phyloP scores from a whole-genome alignment of 225 moss, liverwort and hornwort genomes.

The Anthoceros angustus region DNA sequence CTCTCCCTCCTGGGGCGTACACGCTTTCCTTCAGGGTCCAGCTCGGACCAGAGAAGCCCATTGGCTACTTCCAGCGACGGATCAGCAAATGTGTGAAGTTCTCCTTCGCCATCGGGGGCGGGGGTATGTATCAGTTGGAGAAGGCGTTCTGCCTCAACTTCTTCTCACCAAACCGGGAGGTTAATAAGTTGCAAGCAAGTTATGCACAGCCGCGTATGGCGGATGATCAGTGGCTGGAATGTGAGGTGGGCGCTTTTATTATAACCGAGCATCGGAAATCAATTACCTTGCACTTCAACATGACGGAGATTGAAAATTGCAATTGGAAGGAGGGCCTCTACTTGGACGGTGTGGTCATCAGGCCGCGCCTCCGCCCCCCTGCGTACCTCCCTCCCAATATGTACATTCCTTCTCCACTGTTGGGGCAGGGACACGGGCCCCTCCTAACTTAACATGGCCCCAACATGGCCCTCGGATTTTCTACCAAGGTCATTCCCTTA shows the following conservation, averaged over 20 bases:
- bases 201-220: background rate
- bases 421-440: background rate
- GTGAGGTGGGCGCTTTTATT: background rate
- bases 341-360: background rate
- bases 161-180: background rate
- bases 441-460: too few species aligned
- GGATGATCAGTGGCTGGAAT: background rate
- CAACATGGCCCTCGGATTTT: too few species aligned
- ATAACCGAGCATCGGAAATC: background rate
- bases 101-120: background rate
- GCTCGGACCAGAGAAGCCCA: background rate
- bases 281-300: background rate
- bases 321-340: background rate
- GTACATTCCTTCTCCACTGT: background rate
- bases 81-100: slow-evolving; percentile 1
- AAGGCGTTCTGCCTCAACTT: background rate
- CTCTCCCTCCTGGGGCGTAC: background rate
- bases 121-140: background rate
- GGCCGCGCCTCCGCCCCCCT: background rate
- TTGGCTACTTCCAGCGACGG: background rate
- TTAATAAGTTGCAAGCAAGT: background rate
- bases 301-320: background rate
- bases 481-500: background rate
- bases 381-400: background rate
- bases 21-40: background rate